Percentiles rank a stretch among this genome's conserved stretches.
Evolutionary conservation across 116 monocot species (phyloP).

Genomic region (Dioscorea cayenensis): DNA sequence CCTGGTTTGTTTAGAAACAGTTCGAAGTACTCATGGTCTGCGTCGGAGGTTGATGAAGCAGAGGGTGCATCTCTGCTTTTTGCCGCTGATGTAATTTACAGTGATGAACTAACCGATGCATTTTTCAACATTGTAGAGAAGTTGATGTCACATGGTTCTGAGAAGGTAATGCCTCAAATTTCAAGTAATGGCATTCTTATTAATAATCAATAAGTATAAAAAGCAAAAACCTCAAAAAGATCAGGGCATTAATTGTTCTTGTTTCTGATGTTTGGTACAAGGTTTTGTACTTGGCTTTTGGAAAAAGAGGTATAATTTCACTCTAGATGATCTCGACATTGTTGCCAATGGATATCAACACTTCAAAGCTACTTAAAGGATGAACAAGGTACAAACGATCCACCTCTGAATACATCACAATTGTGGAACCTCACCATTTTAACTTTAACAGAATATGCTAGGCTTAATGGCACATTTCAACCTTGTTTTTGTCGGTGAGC

Average conservation of each 20-base stretch:
- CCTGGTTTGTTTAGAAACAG: slow-evolving; percentile 10
- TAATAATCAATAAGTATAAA: no score
- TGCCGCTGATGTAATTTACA: slow-evolving; percentile 94
- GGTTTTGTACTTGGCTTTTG: slow-evolving; percentile 83
- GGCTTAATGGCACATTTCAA: slow-evolving; percentile 4
- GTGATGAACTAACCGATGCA: slow-evolving; percentile 68
- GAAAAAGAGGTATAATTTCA: slow-evolving; percentile 95
- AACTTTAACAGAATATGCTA: slow-evolving; percentile 24
- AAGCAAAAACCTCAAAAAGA: no score
- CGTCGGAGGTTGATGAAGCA: slow-evolving; percentile 57
- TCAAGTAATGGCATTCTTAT: background rate
- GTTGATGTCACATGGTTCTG: slow-evolving; percentile 64
- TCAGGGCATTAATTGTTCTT: background rate
- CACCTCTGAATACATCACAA: background rate
- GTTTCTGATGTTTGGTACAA: slow-evolving; percentile 14
- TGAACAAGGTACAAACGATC: slow-evolving; percentile 26
- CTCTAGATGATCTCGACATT: slow-evolving; percentile 71
- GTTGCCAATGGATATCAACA: slow-evolving; percentile 88
- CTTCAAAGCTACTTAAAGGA: slow-evolving; percentile 56
- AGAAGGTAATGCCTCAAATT: slow-evolving; percentile 42
- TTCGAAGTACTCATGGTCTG: slow-evolving; percentile 53
- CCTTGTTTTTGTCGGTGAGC: slow-evolving; percentile 54
- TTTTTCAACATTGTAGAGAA: slow-evolving; percentile 51
- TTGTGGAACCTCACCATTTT: no score
- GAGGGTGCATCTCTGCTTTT: slow-evolving; percentile 52